Base-by-base conservation (phyloP, 139 green algal species). In the Zygnema circumcarinatum region DNA sequence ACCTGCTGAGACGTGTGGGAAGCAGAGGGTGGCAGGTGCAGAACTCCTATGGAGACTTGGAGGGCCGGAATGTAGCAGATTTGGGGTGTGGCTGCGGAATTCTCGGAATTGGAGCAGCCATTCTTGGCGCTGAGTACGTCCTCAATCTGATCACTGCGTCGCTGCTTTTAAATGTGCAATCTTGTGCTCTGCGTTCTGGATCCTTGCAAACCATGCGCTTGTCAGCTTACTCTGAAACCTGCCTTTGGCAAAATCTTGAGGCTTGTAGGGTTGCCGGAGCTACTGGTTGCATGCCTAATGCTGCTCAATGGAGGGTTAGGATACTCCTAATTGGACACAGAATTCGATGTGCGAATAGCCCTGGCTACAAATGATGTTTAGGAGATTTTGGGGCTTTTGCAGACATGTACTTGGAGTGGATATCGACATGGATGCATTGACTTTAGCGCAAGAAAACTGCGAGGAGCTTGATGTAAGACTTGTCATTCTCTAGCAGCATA, bases 51-150 rank as follows among this genome's bases (percentile, higher is more conserved):
- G 89, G 95, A 36, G 96, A 98, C 62, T 87, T 98, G 41, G 91
- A 94, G 11, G 94, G 94, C 1, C 89, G 87, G 53, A 85, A 83
- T 0, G 96, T 98, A 2, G 86, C 96, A 0, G 96, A 98, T 89
- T 84, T 98, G 2, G 96, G 96, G 16, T 96, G 94, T 74, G 96
- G 96, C 21, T 36, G 56, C 20, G 96, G 92, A n/a, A 97, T 97
- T 93, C 90, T 98, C 16, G 90, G 87, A 38, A 98, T 98, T 11
- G 96, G 94, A 0, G 94, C 94, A 0, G 92, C 93, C 16, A 87
- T 98, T 54, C 80, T 98, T 78, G 96, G 94, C 29, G 93, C 91
- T 11, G 36, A 76, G 0, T 86, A 36, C 33, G 80, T 83, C 20
- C 21, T 41, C n/a, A n/a, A n/a, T n/a, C n/a, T n/a, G n/a, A n/a